Base-by-base conservation (phyloP, 139 green algal genomes). In the Volvox reticuliferus region DNA sequence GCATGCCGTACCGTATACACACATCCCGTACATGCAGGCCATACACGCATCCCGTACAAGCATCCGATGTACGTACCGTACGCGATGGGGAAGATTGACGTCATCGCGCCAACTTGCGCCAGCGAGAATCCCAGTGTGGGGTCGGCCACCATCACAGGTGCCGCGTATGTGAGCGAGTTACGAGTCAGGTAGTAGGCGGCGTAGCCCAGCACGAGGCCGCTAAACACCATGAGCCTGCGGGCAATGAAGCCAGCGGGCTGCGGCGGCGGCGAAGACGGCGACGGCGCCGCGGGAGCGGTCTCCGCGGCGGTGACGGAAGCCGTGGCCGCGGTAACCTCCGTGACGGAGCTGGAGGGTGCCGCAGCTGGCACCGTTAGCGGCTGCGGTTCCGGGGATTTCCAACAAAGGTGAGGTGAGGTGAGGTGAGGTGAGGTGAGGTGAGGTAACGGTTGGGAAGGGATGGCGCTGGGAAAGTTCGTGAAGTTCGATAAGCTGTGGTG, bases 11-110 rank as follows among this genome's bases (percentile, higher is more conserved):
- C 9, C 44, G 5, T 9, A 55, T 55, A 9, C 44, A 55, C 44
- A 55, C 44, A 9, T 55, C 9, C 44, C 44, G n/a, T n/a, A n/a
- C n/a, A n/a, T n/a, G n/a, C n/a, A n/a, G n/a, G n/a, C n/a, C n/a
- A n/a, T n/a, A 55, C 44, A 55, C 44, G 9, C 44, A 55, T 55
- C 9, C 44, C 44, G 44, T 55, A 55, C 9, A 55, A 5, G 44
- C 44, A 55, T 55, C 44, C 44, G 65, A n/a, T 24, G 12, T 12
- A 63, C 86, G 22, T 67, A 90, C 86, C 95, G 87, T 99, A 99
- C 2, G 95, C 96, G 30, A 99, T 95, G 28, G 98, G 98, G 93
- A 99, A 98, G 55, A 99, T 97, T 68, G 95, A 98, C 0, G 98
- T 99, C 88, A 99, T 96, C 62, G 96, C 95, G 13, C 98, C 98